These are phyloP conservation scores for Grosmannia clavigera DNA, from an alignment of 2,329 filamentous ascomycete species.

Conservation along the genomic window DNA sequence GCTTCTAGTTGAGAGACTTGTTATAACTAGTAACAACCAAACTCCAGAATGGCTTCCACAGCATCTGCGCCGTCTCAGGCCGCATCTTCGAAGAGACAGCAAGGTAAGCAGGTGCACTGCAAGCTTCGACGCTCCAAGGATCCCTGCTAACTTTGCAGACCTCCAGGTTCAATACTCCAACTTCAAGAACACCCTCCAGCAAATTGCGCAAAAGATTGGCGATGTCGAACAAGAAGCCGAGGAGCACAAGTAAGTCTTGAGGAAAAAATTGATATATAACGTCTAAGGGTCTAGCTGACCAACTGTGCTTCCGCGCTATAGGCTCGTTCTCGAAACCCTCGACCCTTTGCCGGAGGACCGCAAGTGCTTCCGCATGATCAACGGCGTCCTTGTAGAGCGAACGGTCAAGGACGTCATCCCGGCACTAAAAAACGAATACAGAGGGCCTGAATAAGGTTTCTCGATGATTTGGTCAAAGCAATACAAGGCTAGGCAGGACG, in stretches of 20 bases:
- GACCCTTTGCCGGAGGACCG: slow-evolving; percentile 70
- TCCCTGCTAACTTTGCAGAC: slow-evolving; percentile 36
- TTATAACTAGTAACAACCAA: not conserved
- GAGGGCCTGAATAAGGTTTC: slow-evolving; percentile 90
- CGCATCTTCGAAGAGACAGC: slow-evolving; percentile 54
- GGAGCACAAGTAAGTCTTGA: slow-evolving; percentile 79
- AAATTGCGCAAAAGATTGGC: slow-evolving; percentile 90
- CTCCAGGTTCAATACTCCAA: slow-evolving; percentile 69
- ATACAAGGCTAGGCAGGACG: slow-evolving; percentile 87
- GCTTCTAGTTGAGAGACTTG: not conserved
- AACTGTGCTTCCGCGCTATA: slow-evolving; percentile 24
- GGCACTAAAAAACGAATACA: slow-evolving; percentile 81
- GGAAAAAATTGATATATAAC: not conserved
- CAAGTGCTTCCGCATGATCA: slow-evolving; percentile 98
- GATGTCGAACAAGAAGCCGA: slow-evolving; percentile 96
- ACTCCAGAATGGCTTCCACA: slow-evolving; percentile 2
- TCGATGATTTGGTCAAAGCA: slow-evolving; percentile 95
- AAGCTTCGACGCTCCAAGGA: not conserved
- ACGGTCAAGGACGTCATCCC: slow-evolving; percentile 90
- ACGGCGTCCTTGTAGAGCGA: slow-evolving; percentile 87
- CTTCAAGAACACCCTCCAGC: slow-evolving; percentile 70
- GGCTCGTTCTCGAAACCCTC: slow-evolving; percentile 87
- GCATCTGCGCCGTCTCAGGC: slow-evolving; percentile 2
- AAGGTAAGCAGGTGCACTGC: slow-evolving; percentile 37
- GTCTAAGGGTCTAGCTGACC: not conserved